A percentile compares a stretch with the other conserved stretches of the same genome.
These are phyloP conservation scores for Ceratocystis eucalypticola DNA, from an alignment of 2,329 filamentous ascomycete genomes.

Conservation along the genomic window DNA sequence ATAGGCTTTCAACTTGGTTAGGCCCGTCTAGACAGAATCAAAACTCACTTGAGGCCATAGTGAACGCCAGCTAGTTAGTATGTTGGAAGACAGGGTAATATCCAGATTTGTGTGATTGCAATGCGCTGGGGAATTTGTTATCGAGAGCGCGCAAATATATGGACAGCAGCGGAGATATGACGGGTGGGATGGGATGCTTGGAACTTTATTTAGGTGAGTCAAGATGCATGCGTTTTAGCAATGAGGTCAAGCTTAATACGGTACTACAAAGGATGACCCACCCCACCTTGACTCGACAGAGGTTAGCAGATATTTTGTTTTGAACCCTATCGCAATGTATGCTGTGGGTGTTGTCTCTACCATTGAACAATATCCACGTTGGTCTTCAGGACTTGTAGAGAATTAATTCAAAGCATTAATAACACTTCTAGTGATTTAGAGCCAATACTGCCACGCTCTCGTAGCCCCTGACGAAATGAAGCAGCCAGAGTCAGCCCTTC, in stretches of 20 bases:
- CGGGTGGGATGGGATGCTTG: neutral
- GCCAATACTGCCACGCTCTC: no score
- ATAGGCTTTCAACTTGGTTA: neutral
- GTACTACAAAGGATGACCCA: neutral
- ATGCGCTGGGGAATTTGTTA: neutral
- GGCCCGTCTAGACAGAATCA: neutral
- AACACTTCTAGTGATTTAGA: no score
- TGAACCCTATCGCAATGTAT: no score
- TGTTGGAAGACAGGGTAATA: neutral
- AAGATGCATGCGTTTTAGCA: slow-evolving; percentile 3
- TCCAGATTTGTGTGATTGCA: neutral
- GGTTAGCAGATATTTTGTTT: no score
- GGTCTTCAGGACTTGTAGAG: no score
- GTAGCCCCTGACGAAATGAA: neutral
- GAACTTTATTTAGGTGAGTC: neutral
- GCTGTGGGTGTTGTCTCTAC: no score
- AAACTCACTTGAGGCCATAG: neutral
- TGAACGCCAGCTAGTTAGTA: neutral
- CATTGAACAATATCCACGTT: no score
- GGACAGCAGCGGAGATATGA: neutral
- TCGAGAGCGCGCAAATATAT: neutral
- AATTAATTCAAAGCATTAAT: no score
- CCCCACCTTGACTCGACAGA: neutral
- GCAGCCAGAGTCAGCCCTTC: no score
- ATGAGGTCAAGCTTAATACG: slow-evolving; percentile 2